Evolutionary conservation across 441 rosid genomes (phyloP).

Genomic region (Aleurites moluccanus): DNA sequence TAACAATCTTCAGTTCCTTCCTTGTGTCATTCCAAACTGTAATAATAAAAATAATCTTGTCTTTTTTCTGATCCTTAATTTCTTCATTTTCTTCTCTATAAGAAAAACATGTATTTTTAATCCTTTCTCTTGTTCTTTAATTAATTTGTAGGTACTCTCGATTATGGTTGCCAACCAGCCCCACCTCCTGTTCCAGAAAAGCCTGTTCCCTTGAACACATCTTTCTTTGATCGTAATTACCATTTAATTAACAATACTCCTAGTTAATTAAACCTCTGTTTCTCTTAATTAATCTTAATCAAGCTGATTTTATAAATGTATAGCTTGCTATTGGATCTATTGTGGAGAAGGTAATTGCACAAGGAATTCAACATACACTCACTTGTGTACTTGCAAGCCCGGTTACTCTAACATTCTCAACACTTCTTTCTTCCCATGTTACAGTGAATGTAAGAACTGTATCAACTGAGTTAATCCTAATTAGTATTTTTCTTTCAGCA

Average conservation of each 20-base stretch:
- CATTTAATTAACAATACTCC: background rate
- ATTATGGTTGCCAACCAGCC: constrained; percentile 50
- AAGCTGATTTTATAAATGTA: background rate
- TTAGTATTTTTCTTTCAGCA: background rate
- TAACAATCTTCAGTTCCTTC: constrained; percentile 36
- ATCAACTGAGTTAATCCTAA: background rate
- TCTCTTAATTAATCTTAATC: background rate
- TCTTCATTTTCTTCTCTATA: background rate
- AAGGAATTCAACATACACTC: constrained; percentile 33
- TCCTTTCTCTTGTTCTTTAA: background rate
- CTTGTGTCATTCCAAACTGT: constrained; percentile 65
- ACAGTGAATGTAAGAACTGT: constrained; percentile 43
- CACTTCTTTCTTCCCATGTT: constrained; percentile 54
- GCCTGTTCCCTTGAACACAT: constrained; percentile 37
- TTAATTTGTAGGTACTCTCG: constrained; percentile 45
- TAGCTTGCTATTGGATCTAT: constrained; percentile 62
- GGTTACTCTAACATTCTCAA: constrained; percentile 50
- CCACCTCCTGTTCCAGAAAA: constrained; percentile 42
- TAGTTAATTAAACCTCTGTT: background rate
- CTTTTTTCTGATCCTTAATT: background rate
- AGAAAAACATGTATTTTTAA: background rate
- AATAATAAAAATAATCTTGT: constrained; percentile 21
- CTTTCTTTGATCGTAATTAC: constrained; percentile 50
- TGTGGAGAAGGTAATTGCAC: constrained; percentile 68
- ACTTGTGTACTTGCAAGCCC: constrained; percentile 43